Evolutionary conservation across 2,329 filamentous ascomycete species (phyloP).

Genomic region (Phaeoacremonium minimum): DNA sequence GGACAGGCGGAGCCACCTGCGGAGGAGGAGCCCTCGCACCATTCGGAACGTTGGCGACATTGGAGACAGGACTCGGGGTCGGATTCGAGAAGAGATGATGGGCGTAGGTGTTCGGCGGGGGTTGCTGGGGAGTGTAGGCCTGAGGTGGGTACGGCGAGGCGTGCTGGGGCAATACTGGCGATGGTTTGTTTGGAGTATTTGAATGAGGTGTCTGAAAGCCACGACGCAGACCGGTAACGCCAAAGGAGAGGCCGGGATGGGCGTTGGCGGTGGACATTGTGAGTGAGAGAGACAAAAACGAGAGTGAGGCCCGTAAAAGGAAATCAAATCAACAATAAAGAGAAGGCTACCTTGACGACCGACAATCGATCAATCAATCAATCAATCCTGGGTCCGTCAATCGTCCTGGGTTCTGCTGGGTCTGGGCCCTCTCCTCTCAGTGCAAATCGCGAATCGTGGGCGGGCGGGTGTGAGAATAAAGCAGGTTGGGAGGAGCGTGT

Average conservation of each 20-base stretch:
- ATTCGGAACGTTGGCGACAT: slow-evolving; percentile 43
- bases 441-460: slow-evolving; percentile 3
- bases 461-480: not conserved
- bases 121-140: slow-evolving; percentile 48
- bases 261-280: slow-evolving; percentile 36
- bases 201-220: slow-evolving; percentile 42
- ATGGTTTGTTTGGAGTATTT: slow-evolving; percentile 50
- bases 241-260: slow-evolving; percentile 49
- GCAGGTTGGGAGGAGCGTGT: slow-evolving; percentile 2
- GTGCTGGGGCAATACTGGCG: slow-evolving; percentile 47
- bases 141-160: slow-evolving; percentile 51
- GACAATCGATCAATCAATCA: too few species aligned
- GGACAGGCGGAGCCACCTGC: slow-evolving; percentile 44
- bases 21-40: slow-evolving; percentile 33
- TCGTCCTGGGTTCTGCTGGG: too few species aligned
- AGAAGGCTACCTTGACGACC: not conserved
- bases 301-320: slow-evolving; percentile 2
- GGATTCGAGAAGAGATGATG: slow-evolving; percentile 49
- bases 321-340: not conserved
- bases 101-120: slow-evolving; percentile 40
- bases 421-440: not conserved
- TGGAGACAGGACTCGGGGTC: slow-evolving; percentile 39
- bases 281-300: slow-evolving; percentile 4
- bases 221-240: slow-evolving; percentile 42
- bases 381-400: too few species aligned